Conservation (phyloP, 768 basidiomycete genomes). For the Mycena pura region DNA sequence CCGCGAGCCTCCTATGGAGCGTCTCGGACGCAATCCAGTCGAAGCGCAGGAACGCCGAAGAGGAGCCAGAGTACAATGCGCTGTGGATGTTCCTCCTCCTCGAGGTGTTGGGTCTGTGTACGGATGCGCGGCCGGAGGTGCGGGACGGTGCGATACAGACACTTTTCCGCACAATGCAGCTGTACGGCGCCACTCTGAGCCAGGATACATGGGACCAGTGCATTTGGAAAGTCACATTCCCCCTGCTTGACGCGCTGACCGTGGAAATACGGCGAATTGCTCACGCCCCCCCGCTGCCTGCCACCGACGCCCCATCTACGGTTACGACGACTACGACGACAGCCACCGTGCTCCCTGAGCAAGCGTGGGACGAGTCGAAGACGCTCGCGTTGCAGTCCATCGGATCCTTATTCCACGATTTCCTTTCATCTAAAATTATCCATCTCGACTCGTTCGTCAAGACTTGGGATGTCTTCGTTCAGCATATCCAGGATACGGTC, state of each 20-base stretch:
- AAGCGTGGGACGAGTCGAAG: constrained; percentile 89
- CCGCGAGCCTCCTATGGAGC: constrained; percentile 92
- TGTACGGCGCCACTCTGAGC: constrained; percentile 89
- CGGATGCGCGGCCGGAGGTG: constrained; percentile 85
- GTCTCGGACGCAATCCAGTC: constrained; percentile 95
- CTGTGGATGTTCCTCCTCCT: constrained; percentile 94
- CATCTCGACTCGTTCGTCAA: constrained; percentile 70
- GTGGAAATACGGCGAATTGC: constrained; percentile 55
- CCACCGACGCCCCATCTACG: constrained; percentile 3
- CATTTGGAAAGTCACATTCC: constrained; percentile 91
- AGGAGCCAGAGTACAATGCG: constrained; percentile 77
- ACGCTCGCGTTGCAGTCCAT: constrained; percentile 84
- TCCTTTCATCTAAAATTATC: constrained; percentile 77
- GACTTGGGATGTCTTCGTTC: constrained; percentile 79
- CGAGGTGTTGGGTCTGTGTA: constrained; percentile 83
- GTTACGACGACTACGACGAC: constrained; percentile 28
- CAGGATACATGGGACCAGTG: constrained; percentile 88
- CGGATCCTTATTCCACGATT: constrained; percentile 84
- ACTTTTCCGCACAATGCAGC: constrained; percentile 89
- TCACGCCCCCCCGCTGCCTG: constrained; percentile 19
- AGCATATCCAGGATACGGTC: constrained; percentile 74
- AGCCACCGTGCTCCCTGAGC: constrained; percentile 36
- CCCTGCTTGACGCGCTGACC: constrained; percentile 77
- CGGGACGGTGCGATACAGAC: constrained; percentile 95
- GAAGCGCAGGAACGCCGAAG: constrained; percentile 68